Evolutionary conservation across 2,329 filamentous ascomycete species (phyloP).

Genomic region (Plectosphaerella plurivora): DNA sequence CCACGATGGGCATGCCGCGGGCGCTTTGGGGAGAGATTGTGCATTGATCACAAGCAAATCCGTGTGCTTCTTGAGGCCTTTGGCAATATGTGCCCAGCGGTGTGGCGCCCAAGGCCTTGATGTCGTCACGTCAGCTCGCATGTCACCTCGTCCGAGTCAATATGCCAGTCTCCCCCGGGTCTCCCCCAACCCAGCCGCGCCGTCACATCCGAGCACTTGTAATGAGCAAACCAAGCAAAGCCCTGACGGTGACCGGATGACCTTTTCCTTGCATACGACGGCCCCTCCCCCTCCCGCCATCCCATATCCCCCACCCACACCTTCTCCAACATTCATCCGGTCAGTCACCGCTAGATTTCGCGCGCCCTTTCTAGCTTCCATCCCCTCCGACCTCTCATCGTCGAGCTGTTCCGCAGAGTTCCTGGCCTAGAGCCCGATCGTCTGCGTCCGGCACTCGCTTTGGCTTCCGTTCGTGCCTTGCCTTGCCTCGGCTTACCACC

Average conservation of each 20-base stretch:
- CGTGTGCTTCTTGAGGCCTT: not conserved
- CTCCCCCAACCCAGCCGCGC: no score
- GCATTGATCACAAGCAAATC: not conserved
- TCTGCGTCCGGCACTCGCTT: not conserved
- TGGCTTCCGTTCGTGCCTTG: not conserved
- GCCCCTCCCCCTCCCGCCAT: not conserved
- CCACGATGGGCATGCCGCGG: not conserved
- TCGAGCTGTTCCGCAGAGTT: not conserved
- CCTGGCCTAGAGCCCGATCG: not conserved
- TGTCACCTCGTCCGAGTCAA: not conserved
- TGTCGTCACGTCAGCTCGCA: not conserved
- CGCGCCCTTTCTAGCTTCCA: not conserved
- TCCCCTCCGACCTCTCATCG: not conserved
- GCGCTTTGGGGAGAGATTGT: not conserved
- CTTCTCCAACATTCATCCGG: not conserved
- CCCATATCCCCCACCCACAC: not conserved
- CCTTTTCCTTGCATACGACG: no score
- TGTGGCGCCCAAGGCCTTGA: not conserved
- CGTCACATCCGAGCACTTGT: no score
- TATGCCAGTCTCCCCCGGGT: not conserved
- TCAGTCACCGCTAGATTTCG: not conserved
- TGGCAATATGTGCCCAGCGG: not conserved
- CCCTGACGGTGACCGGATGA: no score
- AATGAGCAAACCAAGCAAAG: no score
- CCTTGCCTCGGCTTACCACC: not conserved